These are phyloP conservation scores for Phytophthora crassamura DNA, from an alignment of 352 stramenopile species.

Conservation along the genomic window DNA sequence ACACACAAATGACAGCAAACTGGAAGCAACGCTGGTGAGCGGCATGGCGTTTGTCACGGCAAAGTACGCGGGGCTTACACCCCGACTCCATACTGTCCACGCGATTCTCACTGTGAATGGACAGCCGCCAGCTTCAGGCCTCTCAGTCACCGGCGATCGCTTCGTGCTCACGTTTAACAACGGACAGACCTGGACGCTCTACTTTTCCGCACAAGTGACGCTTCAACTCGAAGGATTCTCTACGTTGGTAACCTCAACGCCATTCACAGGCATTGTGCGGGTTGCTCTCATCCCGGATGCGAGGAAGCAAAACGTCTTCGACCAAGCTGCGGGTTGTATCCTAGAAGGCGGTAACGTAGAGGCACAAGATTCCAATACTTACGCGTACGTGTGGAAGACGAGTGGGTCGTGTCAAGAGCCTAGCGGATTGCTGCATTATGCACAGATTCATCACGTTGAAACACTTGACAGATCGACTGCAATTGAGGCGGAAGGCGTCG, in stretches of 20 bases:
- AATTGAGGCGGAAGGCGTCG: slow-evolving; percentile 16
- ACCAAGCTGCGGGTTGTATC: slow-evolving; percentile 36
- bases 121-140: slow-evolving; percentile 1
- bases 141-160: slow-evolving; percentile 22
- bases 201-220: slow-evolving; percentile 34
- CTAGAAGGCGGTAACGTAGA: slow-evolving; percentile 44
- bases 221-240: slow-evolving; percentile 30
- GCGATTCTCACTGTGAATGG: slow-evolving; percentile 49
- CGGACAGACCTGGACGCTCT: slow-evolving; percentile 51
- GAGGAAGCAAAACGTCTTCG: slow-evolving; percentile 29
- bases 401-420: slow-evolving; percentile 34
- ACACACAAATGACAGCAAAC: slow-evolving; percentile 10
- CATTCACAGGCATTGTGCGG: slow-evolving; percentile 31
- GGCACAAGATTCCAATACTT: slow-evolving; percentile 33
- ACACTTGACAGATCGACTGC: slow-evolving; percentile 50
- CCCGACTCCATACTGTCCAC: slow-evolving; percentile 31
- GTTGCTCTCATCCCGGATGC: slow-evolving; percentile 24
- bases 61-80: slow-evolving; percentile 45
- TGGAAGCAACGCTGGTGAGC: slow-evolving; percentile 45
- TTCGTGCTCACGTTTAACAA: slow-evolving; percentile 51
- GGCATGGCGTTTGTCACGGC: slow-evolving; percentile 58
- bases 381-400: slow-evolving; percentile 54
- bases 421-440: slow-evolving; percentile 54
- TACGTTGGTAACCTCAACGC: slow-evolving; percentile 15
- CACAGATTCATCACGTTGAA: slow-evolving; percentile 47